A percentile compares a stretch with the other conserved stretches of the same genome.
Conservation (phyloP, 2,329 filamentous ascomycete species). For the Fusarium praegraminearum region DNA sequence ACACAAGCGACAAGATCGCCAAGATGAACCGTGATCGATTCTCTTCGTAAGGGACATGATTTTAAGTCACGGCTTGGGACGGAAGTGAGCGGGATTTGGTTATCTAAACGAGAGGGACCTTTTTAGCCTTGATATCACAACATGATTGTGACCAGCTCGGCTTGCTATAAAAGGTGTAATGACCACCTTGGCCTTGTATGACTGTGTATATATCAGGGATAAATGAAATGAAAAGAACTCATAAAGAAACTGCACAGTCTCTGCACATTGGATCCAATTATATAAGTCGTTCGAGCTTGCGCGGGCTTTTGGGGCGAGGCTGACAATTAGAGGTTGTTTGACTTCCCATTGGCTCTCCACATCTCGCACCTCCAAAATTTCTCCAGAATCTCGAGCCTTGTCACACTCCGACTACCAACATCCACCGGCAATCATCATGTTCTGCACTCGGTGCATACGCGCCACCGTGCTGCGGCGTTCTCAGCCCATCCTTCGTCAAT, state of each 20-base stretch:
- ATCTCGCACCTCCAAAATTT: slow-evolving; percentile 48
- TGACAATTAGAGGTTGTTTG: slow-evolving; percentile 42
- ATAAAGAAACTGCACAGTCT: slow-evolving; percentile 4
- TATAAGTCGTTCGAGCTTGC: slow-evolving; percentile 1
- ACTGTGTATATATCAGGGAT: slow-evolving; percentile 53
- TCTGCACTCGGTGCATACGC: slow-evolving; percentile 64
- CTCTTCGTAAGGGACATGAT: slow-evolving; percentile 44
- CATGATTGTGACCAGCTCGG: slow-evolving; percentile 38
- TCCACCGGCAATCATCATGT: slow-evolving; percentile 51
- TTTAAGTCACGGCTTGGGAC: slow-evolving; percentile 8
- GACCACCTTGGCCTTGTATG: slow-evolving; percentile 47
- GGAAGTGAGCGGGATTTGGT: slow-evolving; percentile 21
- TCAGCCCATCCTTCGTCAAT: slow-evolving; percentile 52
- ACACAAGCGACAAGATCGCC: slow-evolving; percentile 56
- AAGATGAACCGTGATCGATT: slow-evolving; percentile 54
- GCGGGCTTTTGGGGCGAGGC: slow-evolving; percentile 43
- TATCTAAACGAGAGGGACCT: slow-evolving; percentile 41
- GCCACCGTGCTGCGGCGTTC: slow-evolving; percentile 52
- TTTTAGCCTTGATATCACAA: slow-evolving; percentile 39
- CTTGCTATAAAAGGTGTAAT: slow-evolving; percentile 32
- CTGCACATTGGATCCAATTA: slow-evolving; percentile 1
- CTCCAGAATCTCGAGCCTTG: slow-evolving; percentile 44
- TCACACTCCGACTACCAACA: slow-evolving; percentile 45
- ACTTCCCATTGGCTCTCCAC: slow-evolving; percentile 47
- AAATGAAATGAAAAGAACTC: slow-evolving; percentile 45